Evolutionary conservation across 108 stramenopile species (phyloP).

Genomic region (Halocafeteria seosinensis): DNA sequence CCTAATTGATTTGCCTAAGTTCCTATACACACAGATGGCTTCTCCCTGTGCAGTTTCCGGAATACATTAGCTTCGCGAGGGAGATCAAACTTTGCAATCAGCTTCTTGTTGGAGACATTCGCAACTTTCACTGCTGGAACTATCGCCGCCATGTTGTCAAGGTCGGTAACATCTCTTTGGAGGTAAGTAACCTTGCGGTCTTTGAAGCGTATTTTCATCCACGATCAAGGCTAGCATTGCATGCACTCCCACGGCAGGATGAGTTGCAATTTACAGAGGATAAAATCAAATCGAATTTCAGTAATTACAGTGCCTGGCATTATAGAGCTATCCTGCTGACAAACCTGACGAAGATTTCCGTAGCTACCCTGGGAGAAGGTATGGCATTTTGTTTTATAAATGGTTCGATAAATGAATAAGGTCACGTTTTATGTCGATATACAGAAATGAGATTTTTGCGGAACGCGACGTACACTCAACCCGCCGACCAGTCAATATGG

Average conservation of each 20-base stretch:
- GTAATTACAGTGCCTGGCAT: slow-evolving; percentile 91
- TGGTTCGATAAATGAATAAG: background rate
- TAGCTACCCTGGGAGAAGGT: background rate
- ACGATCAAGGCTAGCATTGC: no score
- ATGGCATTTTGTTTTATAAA: slow-evolving; percentile 4
- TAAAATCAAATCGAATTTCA: slow-evolving; percentile 73
- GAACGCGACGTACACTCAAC: slow-evolving; percentile 83
- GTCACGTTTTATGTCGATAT: slow-evolving; percentile 2
- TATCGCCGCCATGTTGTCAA: slow-evolving; percentile 67
- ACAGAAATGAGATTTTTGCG: slow-evolving; percentile 20
- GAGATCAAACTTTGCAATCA: slow-evolving; percentile 60
- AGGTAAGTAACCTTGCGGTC: no score
- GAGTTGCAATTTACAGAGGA: slow-evolving; percentile 59
- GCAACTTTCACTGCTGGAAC: slow-evolving; percentile 98
- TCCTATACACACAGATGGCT: background rate
- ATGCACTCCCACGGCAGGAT: slow-evolving; percentile 14
- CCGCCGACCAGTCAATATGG: slow-evolving; percentile 89
- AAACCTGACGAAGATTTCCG: slow-evolving; percentile 8
- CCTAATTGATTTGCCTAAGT: background rate
- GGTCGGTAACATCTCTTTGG: slow-evolving; percentile 23
- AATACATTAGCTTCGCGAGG: background rate
- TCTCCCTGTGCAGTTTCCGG: background rate
- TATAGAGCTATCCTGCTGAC: slow-evolving; percentile 64
- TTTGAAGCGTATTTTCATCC: no score
- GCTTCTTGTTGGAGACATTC: slow-evolving; percentile 65